These are phyloP conservation scores for Naganishia antarctica DNA, from an alignment of 768 basidiomycete genomes.

Conservation along the genomic window DNA sequence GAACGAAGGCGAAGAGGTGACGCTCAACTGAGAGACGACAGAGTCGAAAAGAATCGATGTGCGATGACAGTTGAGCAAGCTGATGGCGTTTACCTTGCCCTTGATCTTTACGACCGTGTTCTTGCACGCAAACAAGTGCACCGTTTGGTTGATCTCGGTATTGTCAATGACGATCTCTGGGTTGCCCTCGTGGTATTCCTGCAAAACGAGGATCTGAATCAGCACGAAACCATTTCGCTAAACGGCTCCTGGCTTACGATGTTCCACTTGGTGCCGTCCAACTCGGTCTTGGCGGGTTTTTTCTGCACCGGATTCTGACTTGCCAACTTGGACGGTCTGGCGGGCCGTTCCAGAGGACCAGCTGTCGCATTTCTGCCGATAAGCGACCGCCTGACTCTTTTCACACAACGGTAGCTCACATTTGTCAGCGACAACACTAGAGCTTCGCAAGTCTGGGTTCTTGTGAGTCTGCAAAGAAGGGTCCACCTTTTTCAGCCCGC, in stretches of 20 bases:
- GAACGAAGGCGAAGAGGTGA: slow-evolving; percentile 91
- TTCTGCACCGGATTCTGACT: slow-evolving; percentile 65
- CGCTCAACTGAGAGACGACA: slow-evolving; percentile 80
- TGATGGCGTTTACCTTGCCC: slow-evolving; percentile 93
- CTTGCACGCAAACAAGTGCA: slow-evolving; percentile 89
- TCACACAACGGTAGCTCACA: slow-evolving; percentile 24
- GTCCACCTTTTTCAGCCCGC: slow-evolving; percentile 85
- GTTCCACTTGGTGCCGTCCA: slow-evolving; percentile 91
- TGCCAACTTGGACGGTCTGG: slow-evolving; percentile 77
- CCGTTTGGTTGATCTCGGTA: slow-evolving; percentile 69
- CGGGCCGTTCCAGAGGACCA: slow-evolving; percentile 50
- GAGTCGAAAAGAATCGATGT: slow-evolving; percentile 83
- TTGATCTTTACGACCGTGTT: slow-evolving; percentile 73
- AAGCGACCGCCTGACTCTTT: not conserved
- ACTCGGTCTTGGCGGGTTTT: slow-evolving; percentile 80
- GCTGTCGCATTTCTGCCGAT: slow-evolving; percentile 51
- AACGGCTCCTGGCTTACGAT: slow-evolving; percentile 59
- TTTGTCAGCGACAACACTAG: slow-evolving; percentile 54
- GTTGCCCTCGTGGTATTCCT: slow-evolving; percentile 89
- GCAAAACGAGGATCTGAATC: slow-evolving; percentile 9
- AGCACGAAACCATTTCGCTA: not conserved
- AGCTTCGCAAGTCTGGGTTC: slow-evolving; percentile 75
- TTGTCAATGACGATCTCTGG: slow-evolving; percentile 66
- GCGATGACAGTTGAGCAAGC: slow-evolving; percentile 79
- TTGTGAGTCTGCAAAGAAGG: slow-evolving; percentile 98